These are phyloP conservation scores for Heritiera fomes DNA, from an alignment of 345 rosid genomes.

Conservation along the genomic window DNA sequence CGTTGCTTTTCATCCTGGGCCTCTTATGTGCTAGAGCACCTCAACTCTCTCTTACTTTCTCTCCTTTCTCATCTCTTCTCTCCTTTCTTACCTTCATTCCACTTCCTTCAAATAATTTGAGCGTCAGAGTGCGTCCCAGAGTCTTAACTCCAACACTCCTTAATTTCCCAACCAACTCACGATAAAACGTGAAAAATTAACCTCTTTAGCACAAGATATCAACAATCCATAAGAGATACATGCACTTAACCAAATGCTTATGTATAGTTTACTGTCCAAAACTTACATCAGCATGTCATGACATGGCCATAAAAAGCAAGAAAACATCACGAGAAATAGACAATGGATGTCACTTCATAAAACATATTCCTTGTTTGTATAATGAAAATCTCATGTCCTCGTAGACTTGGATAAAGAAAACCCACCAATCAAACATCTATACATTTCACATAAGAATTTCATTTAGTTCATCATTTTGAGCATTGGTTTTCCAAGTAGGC, in stretches of 20 bases:
- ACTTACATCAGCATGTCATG: not conserved
- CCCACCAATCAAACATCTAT: not conserved
- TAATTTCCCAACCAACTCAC: no score
- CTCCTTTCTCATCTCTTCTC: no score
- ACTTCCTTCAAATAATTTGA: no score
- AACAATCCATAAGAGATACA: not conserved
- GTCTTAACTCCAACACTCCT: no score
- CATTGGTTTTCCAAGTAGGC: not conserved
- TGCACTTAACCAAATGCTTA: not conserved
- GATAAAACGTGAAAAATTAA: no score
- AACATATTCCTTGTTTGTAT: not conserved
- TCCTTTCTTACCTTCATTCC: no score
- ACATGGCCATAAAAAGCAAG: not conserved
- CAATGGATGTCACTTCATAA: not conserved
- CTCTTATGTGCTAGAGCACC: not conserved
- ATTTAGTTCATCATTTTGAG: not conserved
- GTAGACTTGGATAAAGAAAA: not conserved
- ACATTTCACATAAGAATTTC: not conserved
- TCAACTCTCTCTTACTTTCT: no score
- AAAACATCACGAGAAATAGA: slow-evolving; percentile 3
- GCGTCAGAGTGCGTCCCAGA: no score
- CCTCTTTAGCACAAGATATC: no score
- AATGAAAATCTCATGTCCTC: not conserved
- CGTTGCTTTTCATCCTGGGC: not conserved
- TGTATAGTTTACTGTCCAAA: not conserved